phyloP scores from a whole-genome alignment of 108 stramenopile genomes.

The Pseudonitzschia pungens region DNA sequence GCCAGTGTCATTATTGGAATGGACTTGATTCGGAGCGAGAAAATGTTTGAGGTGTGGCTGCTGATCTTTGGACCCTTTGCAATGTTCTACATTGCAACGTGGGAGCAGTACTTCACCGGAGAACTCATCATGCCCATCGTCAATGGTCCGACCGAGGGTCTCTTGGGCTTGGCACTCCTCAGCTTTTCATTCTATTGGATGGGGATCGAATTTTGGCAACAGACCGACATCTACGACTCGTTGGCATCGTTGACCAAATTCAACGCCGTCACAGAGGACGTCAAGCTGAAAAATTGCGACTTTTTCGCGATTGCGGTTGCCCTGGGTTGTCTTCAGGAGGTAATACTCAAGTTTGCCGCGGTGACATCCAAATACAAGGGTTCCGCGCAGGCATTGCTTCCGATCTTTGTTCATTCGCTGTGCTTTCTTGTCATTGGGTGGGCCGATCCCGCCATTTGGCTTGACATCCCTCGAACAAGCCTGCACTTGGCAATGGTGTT shows the following conservation, averaged over 20 bases:
- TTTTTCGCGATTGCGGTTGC: slow-evolving; percentile 44
- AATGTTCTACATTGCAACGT: slow-evolving; percentile 78
- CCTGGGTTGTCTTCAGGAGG: slow-evolving; percentile 56
- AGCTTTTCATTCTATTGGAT: slow-evolving; percentile 54
- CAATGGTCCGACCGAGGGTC: slow-evolving; percentile 86
- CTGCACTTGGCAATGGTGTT: slow-evolving; percentile 60
- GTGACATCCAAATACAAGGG: slow-evolving; percentile 47
- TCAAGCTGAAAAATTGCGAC: slow-evolving; percentile 55
- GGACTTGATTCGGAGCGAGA: slow-evolving; percentile 46
- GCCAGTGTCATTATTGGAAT: slow-evolving; percentile 77
- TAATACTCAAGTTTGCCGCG: slow-evolving; percentile 40
- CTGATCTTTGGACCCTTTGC: slow-evolving; percentile 62
- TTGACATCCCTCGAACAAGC: slow-evolving; percentile 55
- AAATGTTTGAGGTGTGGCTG: slow-evolving; percentile 42
- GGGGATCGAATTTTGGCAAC: slow-evolving; percentile 71
- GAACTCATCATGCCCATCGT: slow-evolving; percentile 75
- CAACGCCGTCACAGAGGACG: slow-evolving; percentile 9
- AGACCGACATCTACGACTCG: slow-evolving; percentile 38
- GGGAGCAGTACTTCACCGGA: slow-evolving; percentile 88
- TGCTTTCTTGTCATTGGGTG: slow-evolving; percentile 45
- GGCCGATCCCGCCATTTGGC: slow-evolving; percentile 40
- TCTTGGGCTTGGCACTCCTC: slow-evolving; percentile 58
- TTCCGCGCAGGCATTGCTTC: slow-evolving; percentile 37
- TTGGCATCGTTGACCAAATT: slow-evolving; percentile 23
- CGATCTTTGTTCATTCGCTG: slow-evolving; percentile 42